Percentiles rank a stretch among this genome's conserved stretches.
These are phyloP conservation scores for Suillus bovinus DNA, from an alignment of 768 basidiomycete species.

Conservation along the genomic window DNA sequence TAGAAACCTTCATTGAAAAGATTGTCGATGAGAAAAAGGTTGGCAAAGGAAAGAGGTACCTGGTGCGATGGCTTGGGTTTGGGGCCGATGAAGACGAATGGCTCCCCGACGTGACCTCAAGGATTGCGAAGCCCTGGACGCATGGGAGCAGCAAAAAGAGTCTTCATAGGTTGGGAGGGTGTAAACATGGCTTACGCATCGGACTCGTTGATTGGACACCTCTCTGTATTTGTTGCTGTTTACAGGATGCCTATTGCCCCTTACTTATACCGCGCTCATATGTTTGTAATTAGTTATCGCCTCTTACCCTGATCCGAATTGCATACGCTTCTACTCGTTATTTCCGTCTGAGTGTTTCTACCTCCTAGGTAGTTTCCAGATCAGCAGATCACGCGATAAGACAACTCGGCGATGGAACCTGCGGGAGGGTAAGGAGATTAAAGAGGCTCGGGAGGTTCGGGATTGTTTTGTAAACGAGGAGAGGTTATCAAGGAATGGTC, in stretches of 20 bases:
- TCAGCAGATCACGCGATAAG: background rate
- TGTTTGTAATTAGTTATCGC: background rate
- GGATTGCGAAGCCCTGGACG: too few species aligned
- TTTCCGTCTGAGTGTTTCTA: background rate
- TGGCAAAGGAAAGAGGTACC: too few species aligned
- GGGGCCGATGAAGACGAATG: too few species aligned
- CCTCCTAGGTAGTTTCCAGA: background rate
- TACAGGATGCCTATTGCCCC: too few species aligned
- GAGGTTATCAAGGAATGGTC: background rate
- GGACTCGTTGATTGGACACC: background rate
- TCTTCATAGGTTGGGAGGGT: too few species aligned
- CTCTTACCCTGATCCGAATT: background rate
- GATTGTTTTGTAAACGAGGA: fast-evolving
- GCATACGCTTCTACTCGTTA: background rate
- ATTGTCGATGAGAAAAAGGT: too few species aligned
- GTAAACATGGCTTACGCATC: too few species aligned
- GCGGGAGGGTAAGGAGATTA: background rate
- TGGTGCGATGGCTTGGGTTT: too few species aligned
- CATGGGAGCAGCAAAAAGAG: too few species aligned
- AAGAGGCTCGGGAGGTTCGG: background rate
- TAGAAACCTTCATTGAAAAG: too few species aligned
- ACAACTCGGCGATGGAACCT: background rate
- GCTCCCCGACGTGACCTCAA: too few species aligned
- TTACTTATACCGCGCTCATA: background rate
- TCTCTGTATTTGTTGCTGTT: background rate